Evolutionary conservation across 129 eudicot species (phyloP).

Genomic region (Scalesia atractyloides): DNA sequence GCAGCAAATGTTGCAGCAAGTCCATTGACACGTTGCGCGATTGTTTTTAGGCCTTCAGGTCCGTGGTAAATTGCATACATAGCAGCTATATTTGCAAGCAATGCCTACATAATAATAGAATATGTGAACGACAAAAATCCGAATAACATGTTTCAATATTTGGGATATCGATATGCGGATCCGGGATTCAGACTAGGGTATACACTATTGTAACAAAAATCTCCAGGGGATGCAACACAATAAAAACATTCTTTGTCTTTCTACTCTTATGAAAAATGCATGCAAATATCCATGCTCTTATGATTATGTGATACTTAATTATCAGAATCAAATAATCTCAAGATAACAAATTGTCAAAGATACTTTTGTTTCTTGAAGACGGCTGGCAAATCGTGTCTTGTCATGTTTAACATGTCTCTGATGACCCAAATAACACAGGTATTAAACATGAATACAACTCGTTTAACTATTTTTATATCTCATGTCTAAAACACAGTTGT

Average conservation of each 20-base stretch:
- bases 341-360: background rate
- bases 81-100: conserved; percentile 98
- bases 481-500: too few species aligned
- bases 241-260: background rate
- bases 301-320: background rate
- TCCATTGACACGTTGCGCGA: conserved; percentile 86
- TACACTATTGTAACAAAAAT: background rate
- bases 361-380: too few species aligned
- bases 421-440: too few species aligned
- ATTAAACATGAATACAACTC: too few species aligned
- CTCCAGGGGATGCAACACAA: background rate
- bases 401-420: too few species aligned
- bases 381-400: too few species aligned
- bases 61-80: conserved; percentile 96
- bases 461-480: too few species aligned
- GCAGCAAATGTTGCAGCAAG: conserved; percentile 84
- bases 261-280: background rate
- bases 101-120: conserved; percentile 56
- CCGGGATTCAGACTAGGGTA: background rate
- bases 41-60: conserved; percentile 89
- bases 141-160: background rate
- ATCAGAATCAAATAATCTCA: background rate
- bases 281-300: background rate
- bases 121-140: conserved; percentile 6
- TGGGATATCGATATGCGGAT: background rate